phyloP scores from a whole-genome alignment of 78 protist species.

The Anaeramoeba flamelloides region DNA sequence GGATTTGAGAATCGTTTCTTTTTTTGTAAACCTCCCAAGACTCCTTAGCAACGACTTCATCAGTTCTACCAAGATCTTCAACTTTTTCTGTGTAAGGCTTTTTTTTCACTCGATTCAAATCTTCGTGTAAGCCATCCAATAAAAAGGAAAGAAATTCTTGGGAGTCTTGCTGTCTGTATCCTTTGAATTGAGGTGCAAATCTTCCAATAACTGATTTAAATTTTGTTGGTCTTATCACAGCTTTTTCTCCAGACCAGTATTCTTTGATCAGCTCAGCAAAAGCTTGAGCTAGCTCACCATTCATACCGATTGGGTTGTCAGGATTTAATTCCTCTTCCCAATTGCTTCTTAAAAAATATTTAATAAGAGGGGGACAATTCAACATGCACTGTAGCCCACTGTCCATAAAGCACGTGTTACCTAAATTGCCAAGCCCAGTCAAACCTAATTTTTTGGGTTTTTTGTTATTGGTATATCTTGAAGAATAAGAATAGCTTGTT shows the following conservation, averaged over 20 bases:
- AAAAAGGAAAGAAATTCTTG: slow-evolving; percentile 14
- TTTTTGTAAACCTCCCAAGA: too few species aligned
- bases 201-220: slow-evolving; percentile 20
- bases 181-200: slow-evolving; percentile 4
- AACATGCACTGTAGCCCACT: too few species aligned
- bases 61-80: neutral
- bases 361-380: too few species aligned
- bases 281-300: slow-evolving; percentile 40
- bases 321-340: slow-evolving; percentile 46
- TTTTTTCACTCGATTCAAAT: slow-evolving; percentile 14
- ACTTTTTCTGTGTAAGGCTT: slow-evolving; percentile 8
- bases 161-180: slow-evolving; percentile 28
- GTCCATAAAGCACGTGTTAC: too few species aligned
- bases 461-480: too few species aligned
- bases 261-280: slow-evolving; percentile 29
- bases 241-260: slow-evolving; percentile 25
- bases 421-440: too few species aligned
- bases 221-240: slow-evolving; percentile 23
- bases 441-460: too few species aligned
- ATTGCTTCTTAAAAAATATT: too few species aligned
- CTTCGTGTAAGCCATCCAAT: slow-evolving; percentile 24
- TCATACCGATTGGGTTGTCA: slow-evolving; percentile 43
- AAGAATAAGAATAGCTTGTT: too few species aligned
- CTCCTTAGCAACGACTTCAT: too few species aligned
- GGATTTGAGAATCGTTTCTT: too few species aligned